Evolutionary conservation across 2,329 filamentous ascomycete genomes (phyloP).

Genomic region (Thyridium curvatum): DNA sequence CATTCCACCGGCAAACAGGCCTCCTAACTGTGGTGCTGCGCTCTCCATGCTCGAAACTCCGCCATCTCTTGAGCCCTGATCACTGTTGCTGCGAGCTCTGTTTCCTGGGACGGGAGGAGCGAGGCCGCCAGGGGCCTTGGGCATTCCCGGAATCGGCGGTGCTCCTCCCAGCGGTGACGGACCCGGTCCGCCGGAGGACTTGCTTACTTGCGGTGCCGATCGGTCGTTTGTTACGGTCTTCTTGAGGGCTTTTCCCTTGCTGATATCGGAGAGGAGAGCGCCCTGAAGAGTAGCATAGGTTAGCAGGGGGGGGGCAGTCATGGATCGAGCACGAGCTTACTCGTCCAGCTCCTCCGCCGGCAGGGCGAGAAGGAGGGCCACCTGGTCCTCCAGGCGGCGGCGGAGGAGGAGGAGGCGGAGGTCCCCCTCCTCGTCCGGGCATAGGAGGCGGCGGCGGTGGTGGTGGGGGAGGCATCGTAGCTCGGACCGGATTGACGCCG

Average conservation of each 20-base stretch:
- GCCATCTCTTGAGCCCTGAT: conserved; percentile 48
- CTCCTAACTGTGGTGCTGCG: conserved; percentile 70
- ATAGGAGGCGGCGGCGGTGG: conserved; percentile 64
- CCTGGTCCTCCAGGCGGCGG: conserved; percentile 29
- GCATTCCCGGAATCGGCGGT: conserved; percentile 70
- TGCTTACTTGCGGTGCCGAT: conserved; percentile 68
- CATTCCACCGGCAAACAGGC: conserved; percentile 89
- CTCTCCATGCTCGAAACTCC: conserved; percentile 40
- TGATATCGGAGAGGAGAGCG: conserved; percentile 81
- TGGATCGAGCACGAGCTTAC: conserved; percentile 7
- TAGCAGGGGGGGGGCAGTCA: conserved; percentile 6
- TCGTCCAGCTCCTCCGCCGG: background rate
- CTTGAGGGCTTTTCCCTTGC: conserved; percentile 72
- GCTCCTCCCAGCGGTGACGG: conserved; percentile 65
- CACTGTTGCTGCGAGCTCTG: conserved; percentile 78
- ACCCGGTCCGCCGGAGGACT: conserved; percentile 46
- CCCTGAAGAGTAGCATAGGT: conserved; percentile 45
- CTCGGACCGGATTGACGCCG: conserved; percentile 1
- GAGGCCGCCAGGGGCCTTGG: conserved; percentile 53
- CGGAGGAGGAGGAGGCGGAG: conserved; percentile 61
- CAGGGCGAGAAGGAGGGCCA: conserved; percentile 12
- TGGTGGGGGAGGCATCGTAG: conserved; percentile 31
- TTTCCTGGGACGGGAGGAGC: conserved; percentile 67
- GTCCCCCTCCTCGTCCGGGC: conserved; percentile 47
- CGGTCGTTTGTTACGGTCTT: conserved; percentile 90